Percentiles rank a stretch among this genome's conserved stretches.
phyloP scores from a whole-genome alignment of 1,284 basidiomycete genomes.

The Mycosarcoma maydis region DNA sequence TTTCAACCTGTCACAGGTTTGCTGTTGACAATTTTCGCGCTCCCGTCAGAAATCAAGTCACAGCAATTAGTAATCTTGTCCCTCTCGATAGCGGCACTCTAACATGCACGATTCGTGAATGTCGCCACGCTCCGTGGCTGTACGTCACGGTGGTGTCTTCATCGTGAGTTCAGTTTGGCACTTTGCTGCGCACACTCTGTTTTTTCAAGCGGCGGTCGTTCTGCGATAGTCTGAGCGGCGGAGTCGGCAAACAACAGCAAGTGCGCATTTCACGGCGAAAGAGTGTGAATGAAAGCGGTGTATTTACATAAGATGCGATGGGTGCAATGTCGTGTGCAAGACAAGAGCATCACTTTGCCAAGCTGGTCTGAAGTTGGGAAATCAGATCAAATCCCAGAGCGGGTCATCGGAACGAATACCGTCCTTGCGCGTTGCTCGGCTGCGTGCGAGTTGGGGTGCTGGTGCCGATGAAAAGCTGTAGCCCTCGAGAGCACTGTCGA shows the following conservation, averaged over 20 bases:
- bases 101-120: neutral
- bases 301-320: slow-evolving; percentile 11
- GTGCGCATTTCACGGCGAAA: too few species aligned
- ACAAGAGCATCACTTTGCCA: neutral
- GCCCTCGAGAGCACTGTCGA: slow-evolving; percentile 30
- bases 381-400: slow-evolving; percentile 48
- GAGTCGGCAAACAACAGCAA: too few species aligned
- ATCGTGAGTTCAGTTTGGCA: too few species aligned
- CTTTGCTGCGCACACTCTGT: too few species aligned
- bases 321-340: slow-evolving; percentile 8
- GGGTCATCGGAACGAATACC: slow-evolving; percentile 47
- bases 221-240: too few species aligned
- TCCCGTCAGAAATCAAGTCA: too few species aligned
- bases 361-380: too few species aligned
- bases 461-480: slow-evolving; percentile 20
- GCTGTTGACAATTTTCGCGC: too few species aligned
- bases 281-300: slow-evolving; percentile 3
- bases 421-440: slow-evolving; percentile 30
- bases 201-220: too few species aligned
- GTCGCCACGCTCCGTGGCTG: neutral
- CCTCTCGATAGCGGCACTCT: neutral
- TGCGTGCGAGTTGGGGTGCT: slow-evolving; percentile 12
- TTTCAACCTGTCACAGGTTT: neutral
- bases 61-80: neutral
- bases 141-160: too few species aligned